phyloP scores from a whole-genome alignment of 1,284 basidiomycete genomes.

The Thecaphora thlaspeos region DNA sequence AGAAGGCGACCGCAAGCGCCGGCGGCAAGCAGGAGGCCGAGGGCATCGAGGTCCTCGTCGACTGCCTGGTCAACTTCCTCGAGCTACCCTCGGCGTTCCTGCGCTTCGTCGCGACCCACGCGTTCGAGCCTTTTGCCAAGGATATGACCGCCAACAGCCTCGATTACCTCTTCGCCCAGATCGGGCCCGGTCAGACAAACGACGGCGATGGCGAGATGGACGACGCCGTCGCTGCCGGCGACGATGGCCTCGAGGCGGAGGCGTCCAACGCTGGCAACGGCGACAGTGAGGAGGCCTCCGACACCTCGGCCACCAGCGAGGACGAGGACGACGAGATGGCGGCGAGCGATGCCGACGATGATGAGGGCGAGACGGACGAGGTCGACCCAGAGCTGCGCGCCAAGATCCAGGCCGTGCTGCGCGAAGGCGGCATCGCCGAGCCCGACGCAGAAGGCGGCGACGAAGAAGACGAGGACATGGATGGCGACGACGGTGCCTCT shows the following conservation, averaged over 20 bases:
- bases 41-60: constrained; percentile 81
- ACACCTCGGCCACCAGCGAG: constrained; percentile 36
- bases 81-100: constrained; percentile 82
- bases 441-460: constrained; percentile 57
- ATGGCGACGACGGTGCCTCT: constrained; percentile 23
- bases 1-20: constrained; percentile 58
- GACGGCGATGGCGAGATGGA: constrained; percentile 20
- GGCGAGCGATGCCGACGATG: constrained; percentile 63
- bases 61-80: constrained; percentile 81
- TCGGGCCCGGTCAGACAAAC: constrained; percentile 21
- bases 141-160: constrained; percentile 73
- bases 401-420: constrained; percentile 75
- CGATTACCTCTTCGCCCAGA: constrained; percentile 71
- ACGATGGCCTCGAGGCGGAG: constrained; percentile 1
- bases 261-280: neutral
- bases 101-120: constrained; percentile 76
- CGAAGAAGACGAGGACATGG: constrained; percentile 58
- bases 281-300: constrained; percentile 28
- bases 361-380: constrained; percentile 61
- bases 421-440: constrained; percentile 70
- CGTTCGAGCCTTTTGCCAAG: constrained; percentile 73
- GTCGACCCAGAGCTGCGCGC: constrained; percentile 67
- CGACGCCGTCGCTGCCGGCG: constrained; percentile 9
- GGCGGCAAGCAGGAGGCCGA: constrained; percentile 60
- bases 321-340: constrained; percentile 59